Base-by-base conservation (phyloP, 176 grass and related monocot genomes). In the Paspalum vaginatum region DNA sequence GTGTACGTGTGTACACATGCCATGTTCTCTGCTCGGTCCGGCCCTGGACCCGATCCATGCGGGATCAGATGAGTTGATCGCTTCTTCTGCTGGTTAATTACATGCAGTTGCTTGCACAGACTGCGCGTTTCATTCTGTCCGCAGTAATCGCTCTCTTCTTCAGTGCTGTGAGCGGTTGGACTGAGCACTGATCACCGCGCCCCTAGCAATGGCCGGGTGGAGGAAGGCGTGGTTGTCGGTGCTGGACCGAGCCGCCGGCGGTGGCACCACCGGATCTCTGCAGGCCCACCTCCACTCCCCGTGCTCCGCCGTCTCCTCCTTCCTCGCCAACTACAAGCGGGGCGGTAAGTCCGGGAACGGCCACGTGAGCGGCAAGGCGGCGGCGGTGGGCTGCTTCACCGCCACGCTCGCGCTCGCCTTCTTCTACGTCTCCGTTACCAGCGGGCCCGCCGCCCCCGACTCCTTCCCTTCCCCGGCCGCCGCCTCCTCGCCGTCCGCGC, bases 171-270 rank as follows among this genome's bases (percentile, higher is more conserved):
- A 8, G n/a, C 73, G 73, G 73, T 44, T 44, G 37, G 37, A 54
- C 26, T 17, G 21, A 47, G 6, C 1, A 25, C 18, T 14, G 57
- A 45, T 45, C 55, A 12, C 40, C 6, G 44, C 14, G 37, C 11
- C 1, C 45, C 18, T 18, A 16, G 42, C 26, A 74, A 80, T 84
- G 81, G 62, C 70, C 9, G 87, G 76, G 76, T 84, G 81, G 81
- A 88, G 76, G 76, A 88, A 88, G 45, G 87, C 70, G 70, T 69
- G 61, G 54, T 54, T 80, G 25, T 75, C 87, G n/a, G 55, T 49
- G 54, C 70, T 75, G 38, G 87, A 69, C 46, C 61, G 70, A 5
- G 25, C 55, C 18, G 70, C 13, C 43, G 67, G 49, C 18, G 12
- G 37, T 20, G 27, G 82, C 5, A 73, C 79, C 81, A 52, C 7